Evolutionary conservation across 179 eudicot genomes (phyloP), one percentile per base, ranked within the genome.

Genomic region (Beta lomatogona): DNA sequence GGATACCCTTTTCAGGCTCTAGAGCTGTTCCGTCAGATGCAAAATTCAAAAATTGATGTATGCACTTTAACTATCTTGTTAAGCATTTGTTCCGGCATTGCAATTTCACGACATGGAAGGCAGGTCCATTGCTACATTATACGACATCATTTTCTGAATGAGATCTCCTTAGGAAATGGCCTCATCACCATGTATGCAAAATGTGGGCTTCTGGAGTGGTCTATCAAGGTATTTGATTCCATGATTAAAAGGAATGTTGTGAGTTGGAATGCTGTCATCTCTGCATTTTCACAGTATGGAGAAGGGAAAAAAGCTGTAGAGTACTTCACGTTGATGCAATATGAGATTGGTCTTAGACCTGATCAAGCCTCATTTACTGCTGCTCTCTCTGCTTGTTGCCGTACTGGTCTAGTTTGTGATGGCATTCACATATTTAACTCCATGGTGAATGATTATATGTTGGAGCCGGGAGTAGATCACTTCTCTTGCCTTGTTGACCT

Each of bases 371-470:
- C 93, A 10, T 89, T 91, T 76, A 92, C 93, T 45, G 87, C 90
- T 28, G 89, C 91, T 71, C 90, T 93, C 15, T 88, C 96, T 71
- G 98, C 97, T 86, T 93, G 96, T 77, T 92, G 96, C 73, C 98
- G 89, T 84, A 77, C 97, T 16, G 97, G 97, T 77, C 82, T 94
- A 76, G 87, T 93, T 12, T 79, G 80, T 72, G 92, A 93, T 2
- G 98, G 94, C 14, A 79, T 87, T 71, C 65, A 72, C 14, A 85
- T 91, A 79, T 94, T 94, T 78, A 88, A 88, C 74, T 81, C 88
- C 28, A 88, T 93, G 93, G 89, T 89, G 25, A 84, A 85, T 60
- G 79, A 78, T 50, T 89, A 86, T 66, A 88, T 87, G 22, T 68
- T 90, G 22, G 84, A 88, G 80, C 93, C 93, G 9, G 82, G 75